phyloP scores from a whole-genome alignment of 2,329 filamentous ascomycete genomes.

The Fusarium sp. region DNA sequence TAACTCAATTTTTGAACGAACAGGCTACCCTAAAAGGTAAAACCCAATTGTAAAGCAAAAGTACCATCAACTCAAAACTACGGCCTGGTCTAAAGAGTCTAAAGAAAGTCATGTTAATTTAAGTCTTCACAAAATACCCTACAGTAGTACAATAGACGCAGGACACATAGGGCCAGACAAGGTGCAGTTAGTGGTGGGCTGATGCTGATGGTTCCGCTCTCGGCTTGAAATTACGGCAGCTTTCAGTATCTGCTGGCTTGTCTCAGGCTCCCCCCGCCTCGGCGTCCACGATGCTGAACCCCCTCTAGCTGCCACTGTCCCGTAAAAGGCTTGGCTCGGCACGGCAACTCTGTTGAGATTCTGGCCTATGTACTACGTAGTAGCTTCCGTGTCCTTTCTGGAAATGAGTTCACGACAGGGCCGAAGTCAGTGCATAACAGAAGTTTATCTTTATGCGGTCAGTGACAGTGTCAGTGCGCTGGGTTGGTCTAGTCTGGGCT shows the following conservation, averaged over 20 bases:
- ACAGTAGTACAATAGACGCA: too few relatives aligned
- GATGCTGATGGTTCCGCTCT: not conserved
- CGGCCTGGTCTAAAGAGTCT: not conserved
- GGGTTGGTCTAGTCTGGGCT: not conserved
- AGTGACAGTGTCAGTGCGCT: not conserved
- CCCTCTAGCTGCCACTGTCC: not conserved
- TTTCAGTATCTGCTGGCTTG: not conserved
- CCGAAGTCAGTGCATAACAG: not conserved
- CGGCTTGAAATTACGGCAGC: constrained; percentile 3
- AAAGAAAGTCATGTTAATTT: not conserved
- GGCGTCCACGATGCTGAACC: constrained; percentile 2
- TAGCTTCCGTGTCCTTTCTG: not conserved
- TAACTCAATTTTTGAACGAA: not conserved
- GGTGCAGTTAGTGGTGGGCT: not conserved
- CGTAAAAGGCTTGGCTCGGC: constrained; percentile 3
- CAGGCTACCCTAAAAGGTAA: not conserved
- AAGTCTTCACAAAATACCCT: not conserved
- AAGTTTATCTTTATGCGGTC: not conserved
- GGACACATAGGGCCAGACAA: too few relatives aligned
- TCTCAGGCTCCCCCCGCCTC: not conserved
- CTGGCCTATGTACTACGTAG: not conserved
- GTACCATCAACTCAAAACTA: not conserved
- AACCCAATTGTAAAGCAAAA: not conserved
- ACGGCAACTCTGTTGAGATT: constrained; percentile 13
- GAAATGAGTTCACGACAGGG: not conserved